These are phyloP conservation scores for Porcisia hertigi DNA, from an alignment of 208 protist species.

Conservation along the genomic window DNA sequence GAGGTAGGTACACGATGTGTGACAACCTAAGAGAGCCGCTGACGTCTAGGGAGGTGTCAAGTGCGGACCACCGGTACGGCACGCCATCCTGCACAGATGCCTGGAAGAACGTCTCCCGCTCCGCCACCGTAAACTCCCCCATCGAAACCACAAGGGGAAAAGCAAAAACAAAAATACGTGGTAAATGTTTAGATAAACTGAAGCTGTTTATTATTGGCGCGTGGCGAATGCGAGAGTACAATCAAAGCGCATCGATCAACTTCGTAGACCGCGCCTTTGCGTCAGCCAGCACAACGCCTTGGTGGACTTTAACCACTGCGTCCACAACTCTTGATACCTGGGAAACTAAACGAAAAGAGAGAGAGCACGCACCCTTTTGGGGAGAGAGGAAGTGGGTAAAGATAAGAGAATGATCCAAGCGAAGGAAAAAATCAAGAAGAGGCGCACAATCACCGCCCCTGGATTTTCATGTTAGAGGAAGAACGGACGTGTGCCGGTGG, in stretches of 20 bases:
- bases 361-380: not conserved
- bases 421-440: not conserved
- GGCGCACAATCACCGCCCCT: not conserved
- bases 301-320: not conserved
- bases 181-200: not conserved
- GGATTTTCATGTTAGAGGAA: too few species aligned
- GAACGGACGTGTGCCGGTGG: not conserved
- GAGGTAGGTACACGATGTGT: conserved; percentile 80
- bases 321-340: not conserved
- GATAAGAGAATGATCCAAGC: not conserved
- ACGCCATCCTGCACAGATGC: conserved; percentile 58
- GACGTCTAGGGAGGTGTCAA: conserved; percentile 53
- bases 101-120: conserved; percentile 57
- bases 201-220: not conserved
- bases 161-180: too few species aligned
- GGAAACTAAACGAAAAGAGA: not conserved
- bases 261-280: not conserved
- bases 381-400: not conserved
- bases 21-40: conserved; percentile 61
- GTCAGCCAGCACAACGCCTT: not conserved
- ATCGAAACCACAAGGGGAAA: not conserved
- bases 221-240: not conserved
- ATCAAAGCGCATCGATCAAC: not conserved
- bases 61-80: conserved; percentile 61
- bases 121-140: conserved; percentile 27